Percentiles rank a stretch among this genome's conserved stretches.
phyloP scores from a whole-genome alignment of 2,329 filamentous ascomycete species.

The Lecanicillium sp. region DNA sequence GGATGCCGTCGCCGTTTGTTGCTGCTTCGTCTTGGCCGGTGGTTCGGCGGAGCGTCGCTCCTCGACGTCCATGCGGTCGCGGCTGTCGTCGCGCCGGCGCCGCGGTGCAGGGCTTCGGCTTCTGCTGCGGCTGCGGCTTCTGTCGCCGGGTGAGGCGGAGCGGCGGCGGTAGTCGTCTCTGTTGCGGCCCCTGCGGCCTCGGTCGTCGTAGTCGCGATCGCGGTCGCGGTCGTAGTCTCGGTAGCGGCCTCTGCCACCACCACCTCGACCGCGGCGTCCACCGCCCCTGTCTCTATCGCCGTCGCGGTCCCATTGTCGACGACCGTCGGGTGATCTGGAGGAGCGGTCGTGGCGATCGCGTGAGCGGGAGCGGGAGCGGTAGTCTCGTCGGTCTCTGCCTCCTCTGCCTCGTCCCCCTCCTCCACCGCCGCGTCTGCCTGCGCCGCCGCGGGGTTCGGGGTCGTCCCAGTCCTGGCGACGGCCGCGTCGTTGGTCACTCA shows the following conservation, averaged over 20 bases:
- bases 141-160: conserved; percentile 4
- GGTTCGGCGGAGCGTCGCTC: too few relatives aligned
- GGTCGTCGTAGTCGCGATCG: conserved; percentile 11
- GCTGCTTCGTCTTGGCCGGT: conserved; percentile 9
- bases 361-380: conserved; percentile 27
- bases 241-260: conserved; percentile 9
- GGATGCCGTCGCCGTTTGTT: conserved; percentile 8
- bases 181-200: conserved; percentile 4
- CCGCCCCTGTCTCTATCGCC: conserved; percentile 23
- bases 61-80: conserved; percentile 22
- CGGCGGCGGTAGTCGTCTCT: conserved; percentile 2
- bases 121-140: conserved; percentile 3
- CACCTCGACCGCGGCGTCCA: conserved; percentile 19
- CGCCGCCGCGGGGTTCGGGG: conserved; percentile 31
- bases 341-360: conserved; percentile 29
- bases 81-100: conserved; percentile 5
- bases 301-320: conserved; percentile 30
- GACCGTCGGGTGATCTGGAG: conserved; percentile 27
- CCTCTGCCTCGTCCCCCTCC: conserved; percentile 7
- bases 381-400: conserved; percentile 20
- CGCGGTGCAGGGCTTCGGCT: conserved; percentile 2
- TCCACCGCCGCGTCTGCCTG: conserved; percentile 14
- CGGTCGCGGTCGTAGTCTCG: conserved; percentile 15
- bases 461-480: conserved; percentile 53
- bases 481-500: conserved; percentile 25